Evolutionary conservation across 768 basidiomycete species (phyloP).

Genomic region (Pleurotus tuber-regium): DNA sequence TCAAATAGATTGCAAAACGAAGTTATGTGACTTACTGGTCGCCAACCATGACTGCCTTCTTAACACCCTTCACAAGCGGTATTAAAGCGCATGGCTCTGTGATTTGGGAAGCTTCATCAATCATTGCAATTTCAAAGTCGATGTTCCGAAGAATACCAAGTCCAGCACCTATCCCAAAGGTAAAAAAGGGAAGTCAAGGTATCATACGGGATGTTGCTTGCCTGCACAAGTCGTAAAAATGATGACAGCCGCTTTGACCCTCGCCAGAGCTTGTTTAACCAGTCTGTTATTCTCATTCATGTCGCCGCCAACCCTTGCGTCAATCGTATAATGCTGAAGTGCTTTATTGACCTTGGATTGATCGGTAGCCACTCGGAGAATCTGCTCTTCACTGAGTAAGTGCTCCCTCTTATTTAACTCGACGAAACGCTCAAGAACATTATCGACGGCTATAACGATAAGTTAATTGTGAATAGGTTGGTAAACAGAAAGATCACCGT

Average conservation of each 20-base stretch:
- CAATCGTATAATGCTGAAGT: constrained; percentile 58
- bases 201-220: constrained; percentile 13
- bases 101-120: constrained; percentile 72
- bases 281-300: constrained; percentile 56
- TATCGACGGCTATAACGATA: constrained; percentile 56
- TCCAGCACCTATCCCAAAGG: constrained; percentile 40
- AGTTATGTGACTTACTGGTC: constrained; percentile 52
- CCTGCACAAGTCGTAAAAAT: constrained; percentile 69
- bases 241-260: constrained; percentile 53
- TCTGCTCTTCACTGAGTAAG: constrained; percentile 51
- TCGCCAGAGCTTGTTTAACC: constrained; percentile 55
- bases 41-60: constrained; percentile 59
- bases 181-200: neutral
- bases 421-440: constrained; percentile 64
- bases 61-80: constrained; percentile 63
- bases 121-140: constrained; percentile 59
- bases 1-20: too few species aligned
- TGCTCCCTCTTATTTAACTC: constrained; percentile 38
- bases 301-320: constrained; percentile 63
- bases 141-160: constrained; percentile 53
- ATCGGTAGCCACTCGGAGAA: constrained; percentile 70
- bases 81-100: constrained; percentile 66
- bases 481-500: constrained; percentile 35
- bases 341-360: constrained; percentile 56
- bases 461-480: neutral